These are phyloP conservation scores for Artemisia tridentata DNA, from an alignment of 129 eudicot species.

Conservation along the genomic window DNA sequence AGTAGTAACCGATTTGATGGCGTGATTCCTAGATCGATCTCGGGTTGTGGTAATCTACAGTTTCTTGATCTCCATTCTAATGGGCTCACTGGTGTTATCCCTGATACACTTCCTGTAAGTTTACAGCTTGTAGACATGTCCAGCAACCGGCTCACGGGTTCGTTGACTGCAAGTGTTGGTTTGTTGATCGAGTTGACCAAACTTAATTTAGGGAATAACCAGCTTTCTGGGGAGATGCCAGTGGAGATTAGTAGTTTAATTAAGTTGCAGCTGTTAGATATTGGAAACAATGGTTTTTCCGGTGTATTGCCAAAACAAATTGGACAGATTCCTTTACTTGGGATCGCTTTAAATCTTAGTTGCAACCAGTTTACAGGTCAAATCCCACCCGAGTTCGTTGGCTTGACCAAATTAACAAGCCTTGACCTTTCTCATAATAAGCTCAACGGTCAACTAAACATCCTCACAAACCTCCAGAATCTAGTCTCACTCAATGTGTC, in stretches of 20 bases:
- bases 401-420: constrained; percentile 60
- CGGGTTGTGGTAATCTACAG: constrained; percentile 69
- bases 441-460: constrained; percentile 55
- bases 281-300: constrained; percentile 78
- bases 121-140: constrained; percentile 79
- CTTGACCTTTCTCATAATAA: constrained; percentile 85
- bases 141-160: constrained; percentile 67
- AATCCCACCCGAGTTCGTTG: constrained; percentile 68
- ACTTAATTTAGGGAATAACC: constrained; percentile 66
- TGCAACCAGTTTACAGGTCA: constrained; percentile 68
- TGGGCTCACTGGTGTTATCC: constrained; percentile 54
- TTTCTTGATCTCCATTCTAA: constrained; percentile 94
- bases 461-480: constrained; percentile 61
- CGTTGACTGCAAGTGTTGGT: constrained; percentile 50
- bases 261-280: constrained; percentile 70
- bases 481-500: constrained; percentile 86
- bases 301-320: constrained; percentile 77
- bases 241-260: constrained; percentile 64
- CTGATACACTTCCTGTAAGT: constrained; percentile 66
- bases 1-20: constrained; percentile 69
- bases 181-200: constrained; percentile 65
- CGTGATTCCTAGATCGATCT: constrained; percentile 59
- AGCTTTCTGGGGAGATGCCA: constrained; percentile 71
- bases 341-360: constrained; percentile 90
- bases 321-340: constrained; percentile 78